Evolutionary conservation across 805 yeast genomes (phyloP), one percentile per base, ranked within the genome.

Genomic region (Wickerhamiella brachini): DNA sequence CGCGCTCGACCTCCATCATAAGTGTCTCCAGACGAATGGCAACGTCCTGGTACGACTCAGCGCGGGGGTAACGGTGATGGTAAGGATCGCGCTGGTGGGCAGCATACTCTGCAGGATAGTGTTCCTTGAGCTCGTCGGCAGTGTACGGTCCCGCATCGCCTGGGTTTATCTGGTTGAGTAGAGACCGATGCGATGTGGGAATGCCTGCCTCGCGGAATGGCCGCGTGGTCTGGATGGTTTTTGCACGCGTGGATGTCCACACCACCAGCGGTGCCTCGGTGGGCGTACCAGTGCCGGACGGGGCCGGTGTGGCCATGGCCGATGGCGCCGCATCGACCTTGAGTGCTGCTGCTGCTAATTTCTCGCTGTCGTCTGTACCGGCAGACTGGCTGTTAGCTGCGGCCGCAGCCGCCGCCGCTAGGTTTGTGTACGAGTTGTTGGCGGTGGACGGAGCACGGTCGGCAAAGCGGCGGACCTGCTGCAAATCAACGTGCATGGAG

Each of bases 1-100:
- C 81, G 58, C 97, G 77, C 66, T 93, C 99, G 80, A 93, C 82
- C 66, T 93, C 97, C 64, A 93, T 73, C 54, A 93, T 79, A 51
- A 93, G 72, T 0, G 97, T 95, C 67, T 93, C 98, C 69, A 93
- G 77, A 59, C 95, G 80, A 38, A 93, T 83, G 0, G 98, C 97
- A 52, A 93, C 74, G 66, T 93, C 99, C 67, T 93, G 98, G 63
- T 88, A 93, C 48, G 94, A 85, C 68, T 93, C 99, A 0, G 95
- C 87, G 48, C 97, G 74, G 2, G 95, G 85, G 63, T 78, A 93
- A 53, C 98, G 73, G 63, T 83, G 90, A 67, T 93, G 97, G 63
- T 93, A 93, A 1, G 96, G 96, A 64, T 90, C 97, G 53, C 72
- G 67, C 52, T 68, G 51, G 62, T 79, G 84, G 58, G 76, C 80